Percentiles rank a stretch among this genome's conserved stretches.
Evolutionary conservation across 305 asterid species (phyloP).

Genomic region (Vinca major): DNA sequence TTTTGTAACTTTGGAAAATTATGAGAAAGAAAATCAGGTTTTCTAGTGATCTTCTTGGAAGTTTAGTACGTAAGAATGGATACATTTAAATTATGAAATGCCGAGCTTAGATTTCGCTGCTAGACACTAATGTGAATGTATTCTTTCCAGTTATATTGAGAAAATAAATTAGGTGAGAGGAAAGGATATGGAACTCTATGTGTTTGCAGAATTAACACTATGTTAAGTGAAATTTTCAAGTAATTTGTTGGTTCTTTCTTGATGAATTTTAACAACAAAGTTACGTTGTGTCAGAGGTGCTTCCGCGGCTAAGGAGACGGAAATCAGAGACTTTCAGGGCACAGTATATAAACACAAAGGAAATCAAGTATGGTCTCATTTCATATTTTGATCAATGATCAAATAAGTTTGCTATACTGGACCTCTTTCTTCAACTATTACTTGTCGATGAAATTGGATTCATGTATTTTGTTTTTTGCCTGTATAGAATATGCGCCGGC

Average conservation of each 20-base stretch:
- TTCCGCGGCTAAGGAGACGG: constrained; percentile 67
- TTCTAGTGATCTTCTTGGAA: background rate
- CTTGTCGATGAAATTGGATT: constrained; percentile 10
- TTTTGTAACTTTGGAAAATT: too few species aligned
- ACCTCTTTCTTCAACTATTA: background rate
- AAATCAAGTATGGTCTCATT: constrained; percentile 49
- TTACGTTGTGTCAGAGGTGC: constrained; percentile 31
- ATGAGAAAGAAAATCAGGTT: background rate
- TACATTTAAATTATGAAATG: background rate
- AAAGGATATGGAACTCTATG: background rate
- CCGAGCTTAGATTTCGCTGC: background rate
- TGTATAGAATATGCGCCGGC: constrained; percentile 50
- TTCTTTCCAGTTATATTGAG: background rate
- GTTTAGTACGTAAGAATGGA: background rate
- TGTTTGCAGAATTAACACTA: background rate
- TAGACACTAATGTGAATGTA: background rate
- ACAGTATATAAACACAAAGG: constrained; percentile 73
- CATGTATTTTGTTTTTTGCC: constrained; percentile 14
- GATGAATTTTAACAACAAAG: background rate
- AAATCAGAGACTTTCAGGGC: constrained; percentile 88
- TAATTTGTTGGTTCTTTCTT: background rate
- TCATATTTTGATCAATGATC: constrained; percentile 18
- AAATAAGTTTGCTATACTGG: constrained; percentile 3
- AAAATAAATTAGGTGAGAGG: background rate
- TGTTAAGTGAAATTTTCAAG: background rate